These are phyloP conservation scores for Naegleria gruberi DNA, from an alignment of 208 protist genomes.

Conservation along the genomic window DNA sequence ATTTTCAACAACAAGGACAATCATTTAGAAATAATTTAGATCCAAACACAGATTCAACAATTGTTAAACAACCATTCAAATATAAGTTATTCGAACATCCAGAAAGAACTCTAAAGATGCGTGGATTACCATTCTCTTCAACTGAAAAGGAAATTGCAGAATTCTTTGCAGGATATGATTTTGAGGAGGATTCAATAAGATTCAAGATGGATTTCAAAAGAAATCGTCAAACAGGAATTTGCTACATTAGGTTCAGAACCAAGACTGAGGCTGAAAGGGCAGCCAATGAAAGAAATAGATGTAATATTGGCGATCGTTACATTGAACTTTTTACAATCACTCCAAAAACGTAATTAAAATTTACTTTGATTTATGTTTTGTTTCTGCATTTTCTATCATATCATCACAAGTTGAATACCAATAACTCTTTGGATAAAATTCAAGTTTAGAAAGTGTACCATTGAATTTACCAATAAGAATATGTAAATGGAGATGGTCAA, in stretches of 20 bases:
- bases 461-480: neutral
- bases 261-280: neutral
- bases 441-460: neutral
- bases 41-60: too few species aligned
- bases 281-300: slow-evolving; percentile 6
- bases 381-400: neutral
- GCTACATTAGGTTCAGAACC: neutral
- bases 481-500: neutral
- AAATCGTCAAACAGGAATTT: neutral
- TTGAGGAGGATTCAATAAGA: neutral
- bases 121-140: neutral
- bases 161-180: neutral
- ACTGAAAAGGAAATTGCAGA: neutral
- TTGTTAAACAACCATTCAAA: neutral
- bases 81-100: neutral
- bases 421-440: neutral
- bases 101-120: neutral
- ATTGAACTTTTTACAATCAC: slow-evolving; percentile 11
- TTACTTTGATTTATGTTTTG: neutral
- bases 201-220: neutral
- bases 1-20: too few species aligned
- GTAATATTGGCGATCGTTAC: neutral
- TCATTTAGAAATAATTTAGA: too few species aligned
- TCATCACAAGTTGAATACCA: neutral
- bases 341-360: slow-evolving; percentile 2